Conservation (phyloP, 2,329 filamentous ascomycete genomes). For the Decorospora gaudefroyi region DNA sequence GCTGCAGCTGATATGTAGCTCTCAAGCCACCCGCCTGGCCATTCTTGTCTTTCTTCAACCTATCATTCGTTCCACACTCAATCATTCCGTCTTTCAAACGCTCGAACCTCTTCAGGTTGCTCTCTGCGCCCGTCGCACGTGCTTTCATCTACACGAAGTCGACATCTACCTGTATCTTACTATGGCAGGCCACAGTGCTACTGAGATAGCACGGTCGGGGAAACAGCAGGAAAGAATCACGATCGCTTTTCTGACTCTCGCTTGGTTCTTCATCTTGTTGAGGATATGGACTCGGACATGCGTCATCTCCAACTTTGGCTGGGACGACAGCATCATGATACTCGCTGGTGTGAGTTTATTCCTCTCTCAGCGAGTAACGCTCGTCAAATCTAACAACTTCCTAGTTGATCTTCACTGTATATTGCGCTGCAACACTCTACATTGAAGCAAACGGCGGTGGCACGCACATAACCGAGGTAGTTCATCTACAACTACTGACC, state of each 20-base stretch:
- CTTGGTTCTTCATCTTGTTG: slow-evolving; percentile 48
- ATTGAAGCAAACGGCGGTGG: slow-evolving; percentile 41
- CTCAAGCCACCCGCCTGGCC: slow-evolving; percentile 1
- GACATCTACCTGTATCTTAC: not conserved
- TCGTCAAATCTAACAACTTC: slow-evolving; percentile 4
- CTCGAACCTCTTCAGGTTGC: slow-evolving; percentile 1
- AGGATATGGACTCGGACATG: slow-evolving; percentile 49
- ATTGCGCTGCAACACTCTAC: slow-evolving; percentile 34
- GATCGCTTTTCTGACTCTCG: slow-evolving; percentile 43
- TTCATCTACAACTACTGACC: slow-evolving; percentile 31
- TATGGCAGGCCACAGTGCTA: slow-evolving; percentile 30
- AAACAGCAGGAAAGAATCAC: slow-evolving; percentile 32
- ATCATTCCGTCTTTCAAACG: not conserved
- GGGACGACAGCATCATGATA: slow-evolving; percentile 52
- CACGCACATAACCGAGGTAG: slow-evolving; percentile 34
- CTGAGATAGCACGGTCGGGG: slow-evolving; percentile 25
- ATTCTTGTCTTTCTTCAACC: not conserved
- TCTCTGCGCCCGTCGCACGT: not conserved
- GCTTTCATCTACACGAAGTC: not conserved
- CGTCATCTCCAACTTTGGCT: slow-evolving; percentile 50
- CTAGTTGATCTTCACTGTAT: slow-evolving; percentile 44
- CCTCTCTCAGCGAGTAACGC: not conserved
- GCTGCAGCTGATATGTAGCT: slow-evolving; percentile 14
- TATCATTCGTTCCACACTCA: not conserved
- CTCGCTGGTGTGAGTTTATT: slow-evolving; percentile 43